Conservation (phyloP, 345 rosid species). For the Viola odorata region DNA sequence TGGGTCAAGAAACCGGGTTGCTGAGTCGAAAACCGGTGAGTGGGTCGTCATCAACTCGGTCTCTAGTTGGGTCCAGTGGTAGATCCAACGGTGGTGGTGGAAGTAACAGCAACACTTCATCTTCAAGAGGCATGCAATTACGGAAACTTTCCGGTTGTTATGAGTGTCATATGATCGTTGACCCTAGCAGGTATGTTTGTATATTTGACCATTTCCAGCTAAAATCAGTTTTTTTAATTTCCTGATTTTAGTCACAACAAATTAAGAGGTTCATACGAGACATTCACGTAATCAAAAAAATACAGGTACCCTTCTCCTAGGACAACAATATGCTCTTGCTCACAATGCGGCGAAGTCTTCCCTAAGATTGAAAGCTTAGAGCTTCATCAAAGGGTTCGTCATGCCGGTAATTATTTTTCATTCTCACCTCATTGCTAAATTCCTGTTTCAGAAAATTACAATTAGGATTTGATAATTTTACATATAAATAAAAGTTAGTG, state of each 20-base stretch:
- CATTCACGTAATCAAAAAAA: background rate
- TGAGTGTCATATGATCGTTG: conserved; percentile 90
- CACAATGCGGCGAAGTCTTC: conserved; percentile 93
- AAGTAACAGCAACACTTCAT: conserved; percentile 20
- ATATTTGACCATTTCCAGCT: too few relatives aligned
- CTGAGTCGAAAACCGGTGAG: conserved; percentile 42
- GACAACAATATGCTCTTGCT: conserved; percentile 59
- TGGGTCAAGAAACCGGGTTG: conserved; percentile 58
- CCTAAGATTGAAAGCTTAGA: conserved; percentile 90
- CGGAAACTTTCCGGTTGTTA: conserved; percentile 96
- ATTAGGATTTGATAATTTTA: too few relatives aligned
- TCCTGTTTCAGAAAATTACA: too few relatives aligned
- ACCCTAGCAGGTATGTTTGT: conserved; percentile 68
- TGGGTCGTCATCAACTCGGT: conserved; percentile 40
- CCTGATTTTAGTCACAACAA: too few relatives aligned
- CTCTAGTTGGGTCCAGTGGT: conserved; percentile 38
- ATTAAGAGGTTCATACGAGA: too few relatives aligned
- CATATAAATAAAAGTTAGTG: too few relatives aligned
- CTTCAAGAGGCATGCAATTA: conserved; percentile 85
- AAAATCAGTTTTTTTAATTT: too few relatives aligned
- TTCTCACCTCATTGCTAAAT: background rate
- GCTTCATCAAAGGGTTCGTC: conserved; percentile 94
- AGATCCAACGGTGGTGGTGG: conserved; percentile 45
- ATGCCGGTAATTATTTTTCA: conserved; percentile 58
- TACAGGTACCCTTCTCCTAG: conserved; percentile 72